Conservation (phyloP, 1,284 basidiomycete genomes). For the Sanghuangporus baumii region DNA sequence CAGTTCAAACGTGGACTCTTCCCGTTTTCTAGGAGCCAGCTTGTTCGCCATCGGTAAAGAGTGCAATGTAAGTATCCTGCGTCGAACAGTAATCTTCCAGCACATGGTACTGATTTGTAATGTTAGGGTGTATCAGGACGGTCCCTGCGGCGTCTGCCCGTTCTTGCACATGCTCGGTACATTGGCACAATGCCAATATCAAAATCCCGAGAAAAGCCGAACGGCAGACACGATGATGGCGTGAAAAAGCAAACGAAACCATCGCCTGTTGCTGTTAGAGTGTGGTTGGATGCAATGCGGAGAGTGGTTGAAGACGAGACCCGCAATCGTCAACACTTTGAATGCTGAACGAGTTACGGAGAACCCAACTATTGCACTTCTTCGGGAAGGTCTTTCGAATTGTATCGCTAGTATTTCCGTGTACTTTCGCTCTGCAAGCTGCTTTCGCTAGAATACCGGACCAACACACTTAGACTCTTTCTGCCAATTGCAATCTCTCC, state of each 20-base stretch:
- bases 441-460: not conserved
- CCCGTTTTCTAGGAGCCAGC: slow-evolving; percentile 47
- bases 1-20: not conserved
- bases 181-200: slow-evolving; percentile 36
- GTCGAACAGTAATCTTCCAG: not conserved
- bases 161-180: slow-evolving; percentile 84
- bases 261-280: slow-evolving; percentile 35
- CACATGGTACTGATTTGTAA: not conserved
- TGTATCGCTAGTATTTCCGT: slow-evolving; percentile 12
- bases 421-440: not conserved
- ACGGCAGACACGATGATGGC: not conserved
- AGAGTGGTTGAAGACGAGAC: slow-evolving; percentile 57
- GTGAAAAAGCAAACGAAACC: slow-evolving; percentile 1
- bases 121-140: slow-evolving; percentile 82
- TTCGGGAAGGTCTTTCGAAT: slow-evolving; percentile 25
- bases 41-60: slow-evolving; percentile 63
- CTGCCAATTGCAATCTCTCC: too few species aligned
- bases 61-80: slow-evolving; percentile 59
- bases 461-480: not conserved
- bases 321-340: slow-evolving; percentile 42
- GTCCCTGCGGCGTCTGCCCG: slow-evolving; percentile 83
- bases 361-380: not conserved
- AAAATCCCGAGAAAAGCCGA: not conserved
- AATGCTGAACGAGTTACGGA: slow-evolving; percentile 19
- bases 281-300: slow-evolving; percentile 77